These are phyloP conservation scores for Bruguiera parviflora DNA, from an alignment of 345 rosid genomes.

Conservation along the genomic window DNA sequence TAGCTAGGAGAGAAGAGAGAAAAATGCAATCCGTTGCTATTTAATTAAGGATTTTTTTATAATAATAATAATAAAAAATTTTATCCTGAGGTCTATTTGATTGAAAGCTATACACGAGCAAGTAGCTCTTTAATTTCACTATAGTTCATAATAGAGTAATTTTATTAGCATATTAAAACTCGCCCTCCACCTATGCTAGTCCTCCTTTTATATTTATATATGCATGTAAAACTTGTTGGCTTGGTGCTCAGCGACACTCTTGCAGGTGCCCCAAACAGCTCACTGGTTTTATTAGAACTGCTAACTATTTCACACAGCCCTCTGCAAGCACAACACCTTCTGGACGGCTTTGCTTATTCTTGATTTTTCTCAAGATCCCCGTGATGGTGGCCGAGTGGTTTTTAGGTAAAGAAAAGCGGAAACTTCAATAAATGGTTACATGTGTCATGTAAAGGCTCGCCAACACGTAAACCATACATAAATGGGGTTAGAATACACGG, in stretches of 20 bases:
- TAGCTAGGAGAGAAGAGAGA: neutral
- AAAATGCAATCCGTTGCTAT: neutral
- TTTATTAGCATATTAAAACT: no score
- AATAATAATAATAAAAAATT: no score
- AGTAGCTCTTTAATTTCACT: no score
- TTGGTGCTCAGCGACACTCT: neutral
- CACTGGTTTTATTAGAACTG: neutral
- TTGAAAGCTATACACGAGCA: no score
- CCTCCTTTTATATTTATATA: no score
- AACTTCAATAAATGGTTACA: constrained; percentile 19
- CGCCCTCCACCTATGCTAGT: no score
- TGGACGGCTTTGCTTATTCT: constrained; percentile 21
- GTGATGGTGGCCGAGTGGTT: constrained; percentile 18
- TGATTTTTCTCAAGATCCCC: constrained; percentile 25
- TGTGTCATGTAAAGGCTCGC: neutral
- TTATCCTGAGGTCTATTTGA: no score
- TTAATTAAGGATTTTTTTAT: neutral
- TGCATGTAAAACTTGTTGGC: no score
- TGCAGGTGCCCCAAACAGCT: neutral
- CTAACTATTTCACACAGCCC: neutral
- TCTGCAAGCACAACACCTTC: neutral
- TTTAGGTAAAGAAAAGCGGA: constrained; percentile 13
- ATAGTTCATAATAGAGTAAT: no score
- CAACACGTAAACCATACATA: neutral
- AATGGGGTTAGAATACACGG: constrained; percentile 8